Evolutionary conservation across 352 stramenopile genomes (phyloP), one percentile per base, ranked within the genome.

Genomic region (Phytophthora ohioensis): DNA sequence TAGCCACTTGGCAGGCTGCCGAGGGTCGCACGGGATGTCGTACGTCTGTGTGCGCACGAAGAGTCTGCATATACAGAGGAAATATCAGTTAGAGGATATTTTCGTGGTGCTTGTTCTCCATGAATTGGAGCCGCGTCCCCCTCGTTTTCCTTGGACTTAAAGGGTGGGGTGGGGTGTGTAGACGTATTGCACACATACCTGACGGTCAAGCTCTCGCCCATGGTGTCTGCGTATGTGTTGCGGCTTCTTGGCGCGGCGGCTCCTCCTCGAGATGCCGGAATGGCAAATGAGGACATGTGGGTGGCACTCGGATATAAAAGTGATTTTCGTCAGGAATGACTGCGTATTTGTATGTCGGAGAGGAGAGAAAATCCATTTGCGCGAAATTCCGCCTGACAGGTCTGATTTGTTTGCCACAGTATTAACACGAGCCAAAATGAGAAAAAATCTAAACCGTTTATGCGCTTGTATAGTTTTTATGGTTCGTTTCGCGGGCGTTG

Each of bases 11-110:
- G 86, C 86, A 0, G 85, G 77, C 57, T 92, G 81, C 31, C 77
- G 83, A 48, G 88, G 81, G 58, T 95, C 84, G 66, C 88, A 94
- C 47, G 86, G 80, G 59, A 95, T 92, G 58, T 95, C 86, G 73
- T 93, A 92, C 72, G 86, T 93, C 78, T 92, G 88, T 36, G 87
- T 91, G 57, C 78, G 77, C 55, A 94, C 85, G 69, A 93, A 92
- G 13, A 95, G 67, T 38, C 86, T 93, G 51, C 5, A 45, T 15
- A 35, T 6, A 67, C 17, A 46, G n/a, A 34, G 32, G 6, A 39
- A 42, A 30, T 48, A 34, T 43, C 8, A 53, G 31, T 38, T 15
- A 62, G 21, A 45, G 27, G 2, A 57, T 41, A 27, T 27, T 27
- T 27, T 51, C 36, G 36, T 34, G 15, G 21, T 6, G 8, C n/a